A percentile compares a stretch with the other conserved stretches of the same genome.
phyloP scores from a whole-genome alignment of 2,329 filamentous ascomycete genomes.

The Epichloe sp. region DNA sequence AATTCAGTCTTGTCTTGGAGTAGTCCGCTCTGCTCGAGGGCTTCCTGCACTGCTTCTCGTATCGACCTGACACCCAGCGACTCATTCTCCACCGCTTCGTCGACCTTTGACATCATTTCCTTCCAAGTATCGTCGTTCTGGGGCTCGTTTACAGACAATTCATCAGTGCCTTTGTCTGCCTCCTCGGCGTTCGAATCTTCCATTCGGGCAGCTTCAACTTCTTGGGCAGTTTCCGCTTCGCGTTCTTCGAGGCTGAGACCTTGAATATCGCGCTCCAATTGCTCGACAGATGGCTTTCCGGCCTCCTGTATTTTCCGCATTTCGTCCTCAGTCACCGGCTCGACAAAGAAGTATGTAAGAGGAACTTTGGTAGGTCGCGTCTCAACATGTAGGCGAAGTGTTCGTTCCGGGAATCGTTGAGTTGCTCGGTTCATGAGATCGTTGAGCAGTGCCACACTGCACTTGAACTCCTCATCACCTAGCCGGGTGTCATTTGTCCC shows the following conservation, averaged over 20 bases:
- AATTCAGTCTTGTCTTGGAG: conserved; percentile 30
- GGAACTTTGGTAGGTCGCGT: conserved; percentile 47
- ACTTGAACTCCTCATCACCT: conserved; percentile 75
- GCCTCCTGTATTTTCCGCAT: conserved; percentile 62
- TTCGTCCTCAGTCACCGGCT: conserved; percentile 63
- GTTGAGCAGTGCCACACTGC: conserved; percentile 69
- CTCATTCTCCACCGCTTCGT: conserved; percentile 45
- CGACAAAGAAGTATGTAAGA: conserved; percentile 81
- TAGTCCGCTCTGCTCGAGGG: conserved; percentile 40
- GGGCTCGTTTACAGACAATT: conserved; percentile 9
- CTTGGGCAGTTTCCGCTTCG: conserved; percentile 11
- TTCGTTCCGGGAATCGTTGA: conserved; percentile 58
- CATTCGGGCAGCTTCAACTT: conserved; percentile 8
- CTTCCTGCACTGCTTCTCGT: conserved; percentile 40
- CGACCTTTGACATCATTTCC: conserved; percentile 40
- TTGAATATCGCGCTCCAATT: conserved; percentile 52
- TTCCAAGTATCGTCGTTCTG: conserved; percentile 34
- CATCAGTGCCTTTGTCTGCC: conserved; percentile 9
- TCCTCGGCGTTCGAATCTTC: conserved; percentile 13
- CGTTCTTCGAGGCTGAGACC: conserved; percentile 28
- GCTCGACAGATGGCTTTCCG: conserved; percentile 50
- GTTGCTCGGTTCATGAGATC: conserved; percentile 66
- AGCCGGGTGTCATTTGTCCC: conserved; percentile 52
- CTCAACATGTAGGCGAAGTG: conserved; percentile 72
- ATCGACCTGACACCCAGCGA: conserved; percentile 38